Conservation (phyloP, 176 grass and related monocot species). For the Hordeum vulgare region DNA sequence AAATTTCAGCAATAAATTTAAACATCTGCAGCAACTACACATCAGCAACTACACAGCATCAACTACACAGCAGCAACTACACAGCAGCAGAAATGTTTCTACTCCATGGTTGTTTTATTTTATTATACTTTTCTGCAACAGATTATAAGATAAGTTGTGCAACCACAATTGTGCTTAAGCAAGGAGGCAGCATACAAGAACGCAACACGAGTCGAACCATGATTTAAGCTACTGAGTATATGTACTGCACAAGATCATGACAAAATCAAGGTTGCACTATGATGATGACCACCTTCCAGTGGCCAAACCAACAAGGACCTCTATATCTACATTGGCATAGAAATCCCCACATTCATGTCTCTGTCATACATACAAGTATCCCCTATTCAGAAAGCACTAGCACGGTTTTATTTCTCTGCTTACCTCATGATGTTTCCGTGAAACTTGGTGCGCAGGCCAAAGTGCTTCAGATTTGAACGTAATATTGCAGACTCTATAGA, state of each 20-base stretch:
- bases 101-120: not conserved
- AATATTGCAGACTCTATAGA: constrained; percentile 88
- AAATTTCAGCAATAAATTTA: too few species aligned
- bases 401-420: not conserved
- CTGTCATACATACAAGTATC: not conserved
- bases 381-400: not conserved
- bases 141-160: not conserved
- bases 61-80: too few species aligned
- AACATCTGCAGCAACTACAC: too few species aligned
- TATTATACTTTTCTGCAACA: not conserved
- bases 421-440: constrained; percentile 93
- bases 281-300: not conserved
- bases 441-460: constrained; percentile 96
- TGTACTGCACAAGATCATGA: not conserved
- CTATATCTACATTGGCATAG: not conserved
- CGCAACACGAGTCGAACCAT: not conserved
- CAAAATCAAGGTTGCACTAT: not conserved
- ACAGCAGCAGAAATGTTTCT: not conserved
- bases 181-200: not conserved
- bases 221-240: not conserved
- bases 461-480: constrained; percentile 85
- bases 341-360: not conserved
- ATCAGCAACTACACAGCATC: too few species aligned
- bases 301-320: not conserved
- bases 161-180: not conserved